Percentiles rank a stretch among this genome's conserved stretches.
Evolutionary conservation across 805 yeast genomes (phyloP).

Genomic region (Citeromyces matritensis): DNA sequence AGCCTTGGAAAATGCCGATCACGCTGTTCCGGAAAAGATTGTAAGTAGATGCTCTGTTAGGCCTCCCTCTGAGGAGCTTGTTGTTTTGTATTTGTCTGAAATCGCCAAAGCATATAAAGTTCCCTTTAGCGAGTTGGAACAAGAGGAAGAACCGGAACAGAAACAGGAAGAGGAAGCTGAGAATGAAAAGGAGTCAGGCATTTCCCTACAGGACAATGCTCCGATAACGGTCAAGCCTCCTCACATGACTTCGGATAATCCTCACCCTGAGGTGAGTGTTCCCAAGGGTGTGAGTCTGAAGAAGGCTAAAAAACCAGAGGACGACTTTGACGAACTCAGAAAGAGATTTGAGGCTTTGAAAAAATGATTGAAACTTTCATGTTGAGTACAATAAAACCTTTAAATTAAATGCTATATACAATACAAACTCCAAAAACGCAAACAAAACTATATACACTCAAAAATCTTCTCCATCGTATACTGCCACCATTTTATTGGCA

Average conservation of each 20-base stretch:
- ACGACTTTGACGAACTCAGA: constrained; percentile 50
- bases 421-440: constrained; percentile 1
- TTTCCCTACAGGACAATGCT: constrained; percentile 7
- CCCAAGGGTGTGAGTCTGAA: constrained; percentile 3
- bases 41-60: constrained; percentile 43
- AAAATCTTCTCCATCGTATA: constrained; percentile 3
- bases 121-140: constrained; percentile 32
- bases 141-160: constrained; percentile 11
- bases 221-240: constrained; percentile 29
- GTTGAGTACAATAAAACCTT: constrained; percentile 1
- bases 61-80: constrained; percentile 54
- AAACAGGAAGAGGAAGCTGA: constrained; percentile 9
- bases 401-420: constrained; percentile 1
- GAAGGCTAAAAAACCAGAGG: constrained; percentile 12
- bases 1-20: constrained; percentile 34
- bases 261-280: constrained; percentile 12
- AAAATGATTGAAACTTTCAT: constrained; percentile 4
- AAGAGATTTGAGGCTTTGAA: constrained; percentile 72
- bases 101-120: constrained; percentile 71
- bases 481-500: constrained; percentile 15
- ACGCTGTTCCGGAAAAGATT: constrained; percentile 55
- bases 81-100: constrained; percentile 56
- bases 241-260: constrained; percentile 22
- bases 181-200: constrained; percentile 7
- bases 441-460: background rate